Evolutionary conservation across 305 asterid species (phyloP).

Genomic region (Galium porrigens): DNA sequence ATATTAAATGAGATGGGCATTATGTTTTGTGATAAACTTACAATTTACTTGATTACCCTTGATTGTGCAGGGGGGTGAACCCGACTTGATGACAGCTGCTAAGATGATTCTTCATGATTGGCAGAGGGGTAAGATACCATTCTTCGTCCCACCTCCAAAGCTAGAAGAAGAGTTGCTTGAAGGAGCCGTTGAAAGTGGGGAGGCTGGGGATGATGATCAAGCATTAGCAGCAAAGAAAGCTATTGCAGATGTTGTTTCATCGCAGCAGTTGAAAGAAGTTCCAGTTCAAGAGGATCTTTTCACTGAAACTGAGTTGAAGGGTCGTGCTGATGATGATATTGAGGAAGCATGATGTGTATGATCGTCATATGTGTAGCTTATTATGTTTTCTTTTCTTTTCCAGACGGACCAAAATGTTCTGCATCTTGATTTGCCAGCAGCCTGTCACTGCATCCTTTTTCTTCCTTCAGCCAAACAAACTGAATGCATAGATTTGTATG

Average conservation of each 20-base stretch:
- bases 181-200: constrained; percentile 17
- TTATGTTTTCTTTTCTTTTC: too few relatives aligned
- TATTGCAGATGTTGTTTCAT: constrained; percentile 41
- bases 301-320: constrained; percentile 48
- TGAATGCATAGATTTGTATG: too few relatives aligned
- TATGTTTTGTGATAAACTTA: neutral
- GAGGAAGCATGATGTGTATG: constrained; percentile 7
- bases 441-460: too few relatives aligned
- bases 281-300: constrained; percentile 62
- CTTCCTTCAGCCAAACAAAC: too few relatives aligned
- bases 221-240: constrained; percentile 48
- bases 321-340: neutral
- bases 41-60: neutral
- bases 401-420: too few relatives aligned
- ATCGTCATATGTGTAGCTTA: too few relatives aligned
- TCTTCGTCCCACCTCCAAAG: constrained; percentile 74
- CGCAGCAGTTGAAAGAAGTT: constrained; percentile 57
- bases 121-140: constrained; percentile 89
- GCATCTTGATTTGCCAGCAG: too few relatives aligned
- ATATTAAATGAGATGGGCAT: neutral
- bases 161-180: constrained; percentile 28
- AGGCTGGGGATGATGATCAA: constrained; percentile 23
- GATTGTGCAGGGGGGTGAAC: constrained; percentile 73
- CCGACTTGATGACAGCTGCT: constrained; percentile 71
- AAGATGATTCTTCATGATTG: constrained; percentile 93